phyloP scores from a whole-genome alignment of 371 early-diverging fungal genomes.

The Cokeromyces recurvatus region DNA sequence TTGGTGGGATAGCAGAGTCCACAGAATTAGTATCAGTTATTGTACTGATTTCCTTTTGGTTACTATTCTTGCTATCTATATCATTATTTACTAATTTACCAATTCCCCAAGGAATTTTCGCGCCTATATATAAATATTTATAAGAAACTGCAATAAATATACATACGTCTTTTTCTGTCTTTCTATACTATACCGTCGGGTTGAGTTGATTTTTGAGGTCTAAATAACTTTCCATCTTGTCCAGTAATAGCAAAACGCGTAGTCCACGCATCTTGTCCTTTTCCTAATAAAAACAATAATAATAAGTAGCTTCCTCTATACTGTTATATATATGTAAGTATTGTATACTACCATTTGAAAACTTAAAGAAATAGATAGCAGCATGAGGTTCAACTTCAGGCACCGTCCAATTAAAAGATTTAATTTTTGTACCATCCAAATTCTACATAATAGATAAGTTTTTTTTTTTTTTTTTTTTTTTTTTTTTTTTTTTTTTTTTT shows the following conservation, averaged over 20 bases:
- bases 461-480: too few relatives aligned
- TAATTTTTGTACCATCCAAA: constrained; percentile 17
- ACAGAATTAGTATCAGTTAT: too few relatives aligned
- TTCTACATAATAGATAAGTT: too few relatives aligned
- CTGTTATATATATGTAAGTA: too few relatives aligned
- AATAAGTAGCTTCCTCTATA: too few relatives aligned
- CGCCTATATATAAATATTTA: too few relatives aligned
- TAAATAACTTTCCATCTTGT: constrained; percentile 16
- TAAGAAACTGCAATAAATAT: too few relatives aligned
- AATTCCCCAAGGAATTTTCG: constrained; percentile 43
- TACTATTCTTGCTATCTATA: too few relatives aligned
- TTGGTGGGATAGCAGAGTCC: too few relatives aligned
- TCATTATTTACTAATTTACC: constrained; percentile 18
- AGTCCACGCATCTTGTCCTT: constrained; percentile 38
- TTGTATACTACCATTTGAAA: constrained; percentile 40
- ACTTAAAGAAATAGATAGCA: constrained; percentile 45
- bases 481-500: too few relatives aligned
- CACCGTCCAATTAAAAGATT: constrained; percentile 24
- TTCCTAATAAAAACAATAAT: constrained; percentile 10
- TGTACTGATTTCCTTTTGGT: too few relatives aligned
- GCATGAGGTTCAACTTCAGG: constrained; percentile 38
- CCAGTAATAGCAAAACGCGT: constrained; percentile 37
- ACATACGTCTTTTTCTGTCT: too few relatives aligned
- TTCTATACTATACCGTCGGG: constrained; percentile 24
- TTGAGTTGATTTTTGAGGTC: constrained; percentile 27